These are phyloP conservation scores for Sporothrix inflata DNA, from an alignment of 2,329 filamentous ascomycete genomes.

Conservation along the genomic window DNA sequence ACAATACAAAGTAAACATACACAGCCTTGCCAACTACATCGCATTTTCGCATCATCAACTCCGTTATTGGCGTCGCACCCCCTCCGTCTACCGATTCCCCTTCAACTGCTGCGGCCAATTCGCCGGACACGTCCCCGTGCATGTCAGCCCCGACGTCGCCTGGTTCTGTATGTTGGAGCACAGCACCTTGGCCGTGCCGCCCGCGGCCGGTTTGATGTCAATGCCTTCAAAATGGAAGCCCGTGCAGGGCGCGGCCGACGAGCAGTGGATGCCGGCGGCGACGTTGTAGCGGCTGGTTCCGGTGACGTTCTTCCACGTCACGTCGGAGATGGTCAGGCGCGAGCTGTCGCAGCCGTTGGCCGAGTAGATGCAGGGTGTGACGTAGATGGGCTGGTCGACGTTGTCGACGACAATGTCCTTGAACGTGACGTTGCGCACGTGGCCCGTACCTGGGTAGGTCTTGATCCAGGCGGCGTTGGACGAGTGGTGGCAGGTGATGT, in stretches of 20 bases:
- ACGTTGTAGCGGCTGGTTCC: constrained; percentile 55
- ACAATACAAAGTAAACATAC: constrained; percentile 3
- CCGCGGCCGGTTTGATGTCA: constrained; percentile 49
- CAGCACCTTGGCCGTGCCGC: constrained; percentile 46
- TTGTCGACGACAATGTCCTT: constrained; percentile 45
- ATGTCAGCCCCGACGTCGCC: constrained; percentile 41
- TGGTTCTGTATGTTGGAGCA: constrained; percentile 49
- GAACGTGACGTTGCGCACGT: constrained; percentile 51
- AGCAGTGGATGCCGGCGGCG: constrained; percentile 52
- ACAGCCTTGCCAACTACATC: neutral
- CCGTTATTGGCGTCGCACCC: constrained; percentile 13
- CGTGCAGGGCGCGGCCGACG: constrained; percentile 47
- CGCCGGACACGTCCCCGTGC: constrained; percentile 44
- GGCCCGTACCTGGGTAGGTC: constrained; percentile 47
- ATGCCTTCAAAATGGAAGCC: constrained; percentile 51
- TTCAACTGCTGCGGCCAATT: constrained; percentile 46
- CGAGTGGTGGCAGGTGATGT: constrained; percentile 44
- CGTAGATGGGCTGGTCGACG: constrained; percentile 55
- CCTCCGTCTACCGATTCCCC: constrained; percentile 37
- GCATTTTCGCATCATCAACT: neutral
- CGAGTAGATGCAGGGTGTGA: constrained; percentile 52
- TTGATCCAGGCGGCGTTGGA: constrained; percentile 50
- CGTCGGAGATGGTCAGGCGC: constrained; percentile 49
- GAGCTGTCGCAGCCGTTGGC: constrained; percentile 45
- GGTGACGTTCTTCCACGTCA: constrained; percentile 54